A percentile compares a stretch with the other conserved stretches of the same genome.
These are phyloP conservation scores for Mercurialis annua DNA, from an alignment of 345 rosid genomes.

Conservation along the genomic window DNA sequence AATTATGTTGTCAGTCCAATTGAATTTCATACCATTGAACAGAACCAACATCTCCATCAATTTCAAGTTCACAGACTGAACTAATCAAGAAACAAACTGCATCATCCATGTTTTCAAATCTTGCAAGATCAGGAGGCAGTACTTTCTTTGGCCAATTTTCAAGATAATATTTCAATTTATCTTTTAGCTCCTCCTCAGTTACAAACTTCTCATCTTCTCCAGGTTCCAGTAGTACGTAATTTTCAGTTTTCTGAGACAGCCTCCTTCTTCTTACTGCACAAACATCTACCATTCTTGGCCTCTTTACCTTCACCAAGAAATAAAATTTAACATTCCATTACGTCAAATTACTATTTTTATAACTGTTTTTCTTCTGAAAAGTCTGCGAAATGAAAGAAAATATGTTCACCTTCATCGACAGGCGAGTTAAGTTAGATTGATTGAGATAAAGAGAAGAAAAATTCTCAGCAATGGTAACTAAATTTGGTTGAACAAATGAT, in stretches of 20 bases:
- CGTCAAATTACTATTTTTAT: too few species aligned
- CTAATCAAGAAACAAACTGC: constrained; percentile 66
- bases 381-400: not conserved
- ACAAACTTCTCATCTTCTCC: constrained; percentile 82
- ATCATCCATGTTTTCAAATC: constrained; percentile 55
- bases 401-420: constrained; percentile 28
- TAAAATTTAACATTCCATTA: too few species aligned
- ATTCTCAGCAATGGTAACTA: constrained; percentile 10
- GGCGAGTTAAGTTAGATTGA: constrained; percentile 8
- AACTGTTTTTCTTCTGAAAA: too few species aligned
- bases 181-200: constrained; percentile 67
- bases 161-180: constrained; percentile 56
- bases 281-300: constrained; percentile 24
- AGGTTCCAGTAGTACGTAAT: constrained; percentile 71
- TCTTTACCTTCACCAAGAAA: not conserved
- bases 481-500: constrained; percentile 23
- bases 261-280: constrained; percentile 59
- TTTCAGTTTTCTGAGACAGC: constrained; percentile 50
- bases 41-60: constrained; percentile 73
- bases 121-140: constrained; percentile 81
- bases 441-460: constrained; percentile 13
- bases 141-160: constrained; percentile 63
- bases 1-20: constrained; percentile 40
- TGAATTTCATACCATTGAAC: constrained; percentile 89
- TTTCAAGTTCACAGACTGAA: constrained; percentile 75